Evolutionary conservation across 1,284 basidiomycete genomes (phyloP).

Genomic region (Afroboletus lepidellus): DNA sequence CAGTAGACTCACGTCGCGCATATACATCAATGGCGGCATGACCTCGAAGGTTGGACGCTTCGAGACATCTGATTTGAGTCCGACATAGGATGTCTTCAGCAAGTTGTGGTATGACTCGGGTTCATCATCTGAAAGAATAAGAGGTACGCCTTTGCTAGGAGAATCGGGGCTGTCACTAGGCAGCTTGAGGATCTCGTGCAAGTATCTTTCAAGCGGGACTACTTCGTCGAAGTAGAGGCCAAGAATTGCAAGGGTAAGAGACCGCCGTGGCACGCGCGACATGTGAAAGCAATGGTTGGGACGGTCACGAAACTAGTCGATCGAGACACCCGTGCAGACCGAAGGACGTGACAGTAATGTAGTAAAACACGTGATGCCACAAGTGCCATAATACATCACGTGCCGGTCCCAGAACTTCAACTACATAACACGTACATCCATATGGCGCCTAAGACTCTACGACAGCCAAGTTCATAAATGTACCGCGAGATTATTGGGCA

Average conservation of each 20-base stretch:
- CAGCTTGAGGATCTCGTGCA: conserved; percentile 36
- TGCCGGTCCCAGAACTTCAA: too few species aligned
- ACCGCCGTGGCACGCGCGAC: conserved; percentile 1
- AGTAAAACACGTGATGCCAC: too few species aligned
- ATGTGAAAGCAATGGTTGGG: conserved; percentile 2
- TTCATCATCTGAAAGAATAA: conserved; percentile 34
- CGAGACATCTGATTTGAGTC: conserved; percentile 24
- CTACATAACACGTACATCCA: too few species aligned
- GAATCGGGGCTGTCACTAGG: neutral
- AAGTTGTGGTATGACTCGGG: conserved; percentile 39
- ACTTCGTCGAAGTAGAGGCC: conserved; percentile 42
- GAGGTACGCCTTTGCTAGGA: neutral
- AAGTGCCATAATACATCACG: too few species aligned
- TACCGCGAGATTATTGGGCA: too few species aligned
- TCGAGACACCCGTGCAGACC: neutral
- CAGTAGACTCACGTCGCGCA: conserved; percentile 50
- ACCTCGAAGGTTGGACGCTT: conserved; percentile 28
- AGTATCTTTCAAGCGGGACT: conserved; percentile 41
- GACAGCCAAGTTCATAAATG: too few species aligned
- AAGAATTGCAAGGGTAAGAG: conserved; percentile 26
- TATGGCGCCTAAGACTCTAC: too few species aligned
- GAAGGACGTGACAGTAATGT: too few species aligned
- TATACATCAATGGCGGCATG: conserved; percentile 44
- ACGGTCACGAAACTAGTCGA: neutral
- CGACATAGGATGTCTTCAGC: conserved; percentile 47